phyloP scores from a whole-genome alignment of 495 filamentous ascomycete species.

The Penicillium fimorum region DNA sequence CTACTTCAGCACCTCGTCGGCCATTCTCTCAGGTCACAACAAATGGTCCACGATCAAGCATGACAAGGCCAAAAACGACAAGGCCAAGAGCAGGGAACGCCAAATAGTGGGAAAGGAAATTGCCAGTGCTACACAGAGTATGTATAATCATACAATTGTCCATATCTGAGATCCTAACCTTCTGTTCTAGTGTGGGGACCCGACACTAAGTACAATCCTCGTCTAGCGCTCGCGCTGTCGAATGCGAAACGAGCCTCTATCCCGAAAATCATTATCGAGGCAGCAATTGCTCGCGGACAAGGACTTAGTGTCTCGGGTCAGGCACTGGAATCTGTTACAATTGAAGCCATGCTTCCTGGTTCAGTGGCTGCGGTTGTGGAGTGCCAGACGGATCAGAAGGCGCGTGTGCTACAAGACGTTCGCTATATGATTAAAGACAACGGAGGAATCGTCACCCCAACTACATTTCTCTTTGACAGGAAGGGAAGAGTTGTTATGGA shows the following conservation, averaged over 20 bases:
- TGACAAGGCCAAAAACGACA: constrained; percentile 82
- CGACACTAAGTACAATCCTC: constrained; percentile 68
- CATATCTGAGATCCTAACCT: constrained; percentile 13
- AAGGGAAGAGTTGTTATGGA: constrained; percentile 70
- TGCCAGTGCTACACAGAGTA: constrained; percentile 54
- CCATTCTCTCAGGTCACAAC: constrained; percentile 69
- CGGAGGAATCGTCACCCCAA: constrained; percentile 67
- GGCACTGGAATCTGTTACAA: constrained; percentile 67
- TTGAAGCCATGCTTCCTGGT: constrained; percentile 80
- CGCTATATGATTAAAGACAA: constrained; percentile 63
- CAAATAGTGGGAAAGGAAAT: constrained; percentile 53
- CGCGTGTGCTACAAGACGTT: constrained; percentile 68
- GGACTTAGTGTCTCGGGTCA: constrained; percentile 71
- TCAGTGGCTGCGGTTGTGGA: constrained; percentile 79
- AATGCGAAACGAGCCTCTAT: constrained; percentile 83
- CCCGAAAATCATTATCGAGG: constrained; percentile 79
- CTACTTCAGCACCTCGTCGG: constrained; percentile 52
- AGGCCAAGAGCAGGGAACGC: constrained; percentile 50
- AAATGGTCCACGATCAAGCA: constrained; percentile 96
- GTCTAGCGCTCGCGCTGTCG: constrained; percentile 66
- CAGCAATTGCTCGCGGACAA: constrained; percentile 82
- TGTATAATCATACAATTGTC: constrained; percentile 6
- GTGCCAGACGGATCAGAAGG: constrained; percentile 78
- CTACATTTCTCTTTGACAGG: constrained; percentile 80
- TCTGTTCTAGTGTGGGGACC: constrained; percentile 56